Evolutionary conservation across 192 early-diverging fungal species (phyloP).

Genomic region (Coemansia sp.): DNA sequence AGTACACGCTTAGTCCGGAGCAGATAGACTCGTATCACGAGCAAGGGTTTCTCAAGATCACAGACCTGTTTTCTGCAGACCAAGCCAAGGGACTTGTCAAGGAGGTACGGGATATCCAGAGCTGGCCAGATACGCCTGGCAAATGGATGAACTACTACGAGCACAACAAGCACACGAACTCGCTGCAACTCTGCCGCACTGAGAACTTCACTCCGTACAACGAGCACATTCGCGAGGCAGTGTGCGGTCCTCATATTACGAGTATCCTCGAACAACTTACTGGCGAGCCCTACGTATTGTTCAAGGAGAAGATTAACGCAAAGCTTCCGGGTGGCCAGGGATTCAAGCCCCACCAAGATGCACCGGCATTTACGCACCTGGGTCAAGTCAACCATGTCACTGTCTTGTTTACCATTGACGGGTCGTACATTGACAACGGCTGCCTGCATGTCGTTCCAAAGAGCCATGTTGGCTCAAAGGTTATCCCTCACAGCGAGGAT

Average conservation of each 20-base stretch:
- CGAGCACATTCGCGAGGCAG: conserved; percentile 46
- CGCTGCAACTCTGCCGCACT: conserved; percentile 61
- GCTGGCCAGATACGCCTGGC: conserved; percentile 57
- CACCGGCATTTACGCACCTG: conserved; percentile 63
- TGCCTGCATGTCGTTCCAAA: conserved; percentile 61
- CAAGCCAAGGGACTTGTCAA: conserved; percentile 53
- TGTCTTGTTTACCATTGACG: conserved; percentile 61
- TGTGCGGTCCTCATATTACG: conserved; percentile 55
- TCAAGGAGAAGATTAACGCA: conserved; percentile 68
- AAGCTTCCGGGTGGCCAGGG: conserved; percentile 63
- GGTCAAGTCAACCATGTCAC: conserved; percentile 60
- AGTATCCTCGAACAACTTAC: conserved; percentile 55
- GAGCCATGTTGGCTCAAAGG: conserved; percentile 43
- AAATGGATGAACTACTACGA: conserved; percentile 73
- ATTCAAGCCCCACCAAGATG: conserved; percentile 64
- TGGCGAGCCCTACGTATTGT: conserved; percentile 58
- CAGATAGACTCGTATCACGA: conserved; percentile 55
- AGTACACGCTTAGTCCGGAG: conserved; percentile 52
- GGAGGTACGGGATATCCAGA: conserved; percentile 51
- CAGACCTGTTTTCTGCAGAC: conserved; percentile 57
- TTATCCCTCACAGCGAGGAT: conserved; percentile 52
- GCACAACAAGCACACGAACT: conserved; percentile 46
- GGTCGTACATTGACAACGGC: conserved; percentile 59
- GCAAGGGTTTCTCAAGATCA: conserved; percentile 60
- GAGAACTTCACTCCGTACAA: conserved; percentile 65